Base-by-base conservation (phyloP, 2,329 filamentous ascomycete genomes). In the Cladobotryum protrusum region DNA sequence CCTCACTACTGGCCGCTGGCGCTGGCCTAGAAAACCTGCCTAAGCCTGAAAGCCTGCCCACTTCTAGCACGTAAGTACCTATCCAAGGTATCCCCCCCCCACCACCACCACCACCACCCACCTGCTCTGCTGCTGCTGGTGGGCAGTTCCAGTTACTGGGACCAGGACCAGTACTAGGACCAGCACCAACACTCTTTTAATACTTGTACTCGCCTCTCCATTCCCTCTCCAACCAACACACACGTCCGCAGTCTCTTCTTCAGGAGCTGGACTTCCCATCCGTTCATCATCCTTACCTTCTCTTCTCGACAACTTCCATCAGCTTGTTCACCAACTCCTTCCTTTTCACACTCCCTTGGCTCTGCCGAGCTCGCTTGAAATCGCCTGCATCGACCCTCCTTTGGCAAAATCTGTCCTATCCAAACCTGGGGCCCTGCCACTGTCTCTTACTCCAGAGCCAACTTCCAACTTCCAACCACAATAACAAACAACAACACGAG, bases 221-320 rank as follows among this genome's bases (percentile, higher is more conserved):
- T 24, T 32, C 35, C 45, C 50, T 45, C 54, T 52, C 49, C 53
- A 55, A 46, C 57, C 51, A 62, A 58, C 59, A 62, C 61, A 58
- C 59, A 62, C 61, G 57, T 59, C 56, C 54, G 54, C 54, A 58
- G 60, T 64, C 56, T 49, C 50, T 56, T 29, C 48, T 41, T 49
- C 49, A 57, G 61, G 63, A 67, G 64, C 63, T 67, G 65, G 61
- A 67, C 63, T 60, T 59, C 54, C 59, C 63, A 58, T 66, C 61
- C 68, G 66, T 66, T 69, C 71, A 76, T 71, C 73, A 66, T 70
- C 62, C 62, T 59, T 62, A 65, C 66, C 60, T 65, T 68, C 63
- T 65, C 66, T 72, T 72, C 66, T 65, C 59, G 57, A 62, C 36
- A 18, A n/a, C 36, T 39, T 19, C 19, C 37, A 18, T 41, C 37